Conservation (phyloP, 2,329 filamentous ascomycete species). For the Arthrobotrys iridis region DNA sequence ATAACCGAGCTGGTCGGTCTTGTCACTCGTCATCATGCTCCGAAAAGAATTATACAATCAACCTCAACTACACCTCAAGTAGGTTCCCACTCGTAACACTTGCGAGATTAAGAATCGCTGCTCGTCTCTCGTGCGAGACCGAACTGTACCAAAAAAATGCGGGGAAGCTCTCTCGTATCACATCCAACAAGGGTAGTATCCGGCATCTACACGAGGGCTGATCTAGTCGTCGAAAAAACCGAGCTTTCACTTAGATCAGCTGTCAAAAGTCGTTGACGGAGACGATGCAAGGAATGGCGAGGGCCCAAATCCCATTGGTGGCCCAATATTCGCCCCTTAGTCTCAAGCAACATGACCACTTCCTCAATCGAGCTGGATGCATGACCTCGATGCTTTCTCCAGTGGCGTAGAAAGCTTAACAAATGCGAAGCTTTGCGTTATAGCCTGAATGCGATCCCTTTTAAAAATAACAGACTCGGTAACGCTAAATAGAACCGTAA, state of each 20-base stretch:
- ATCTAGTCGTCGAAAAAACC: background rate
- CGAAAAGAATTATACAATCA: background rate
- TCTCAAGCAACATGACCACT: constrained; percentile 34
- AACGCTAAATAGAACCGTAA: background rate
- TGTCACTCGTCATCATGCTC: constrained; percentile 7
- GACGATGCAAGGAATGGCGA: background rate
- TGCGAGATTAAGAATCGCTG: background rate
- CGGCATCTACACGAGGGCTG: background rate
- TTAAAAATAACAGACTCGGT: background rate
- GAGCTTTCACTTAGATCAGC: background rate
- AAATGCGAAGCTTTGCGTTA: constrained; percentile 43
- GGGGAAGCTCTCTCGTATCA: constrained; percentile 25
- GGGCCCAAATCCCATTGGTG: constrained; percentile 39
- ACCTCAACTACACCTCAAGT: too few relatives aligned
- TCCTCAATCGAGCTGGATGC: constrained; percentile 34
- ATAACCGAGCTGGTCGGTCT: background rate
- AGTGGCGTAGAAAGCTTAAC: constrained; percentile 48
- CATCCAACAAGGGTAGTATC: constrained; percentile 12
- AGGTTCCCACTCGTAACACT: background rate
- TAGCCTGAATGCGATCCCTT: constrained; percentile 46
- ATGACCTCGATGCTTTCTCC: constrained; percentile 13
- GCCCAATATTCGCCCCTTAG: constrained; percentile 26
- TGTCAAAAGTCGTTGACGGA: constrained; percentile 3
- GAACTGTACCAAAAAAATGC: constrained; percentile 15
- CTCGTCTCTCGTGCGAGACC: constrained; percentile 5